Evolutionary conservation across 768 basidiomycete genomes (phyloP), one percentile per base, ranked within the genome.

Genomic region (Mycena olivaceomarginata): DNA sequence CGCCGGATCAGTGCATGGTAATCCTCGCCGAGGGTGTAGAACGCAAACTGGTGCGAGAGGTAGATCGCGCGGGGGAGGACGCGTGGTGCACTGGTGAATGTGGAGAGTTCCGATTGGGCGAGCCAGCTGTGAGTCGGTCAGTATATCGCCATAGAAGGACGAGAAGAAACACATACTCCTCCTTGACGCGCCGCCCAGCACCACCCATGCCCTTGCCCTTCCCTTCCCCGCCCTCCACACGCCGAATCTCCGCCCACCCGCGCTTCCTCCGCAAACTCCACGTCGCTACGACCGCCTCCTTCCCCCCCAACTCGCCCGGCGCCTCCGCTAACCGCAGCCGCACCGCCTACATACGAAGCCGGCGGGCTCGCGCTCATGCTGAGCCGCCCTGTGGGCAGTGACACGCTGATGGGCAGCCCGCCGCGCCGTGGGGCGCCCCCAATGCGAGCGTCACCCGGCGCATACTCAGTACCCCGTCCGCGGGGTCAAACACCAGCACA

Each of bases 21-120:
- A 79, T 97, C 93, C 77, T 94, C 92, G 15, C 92, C 92, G 0
- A 97, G 89, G 2, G 92, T 90, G 80, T 92, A 90, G 87, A 98
- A 98, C 13, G 93, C 88, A 82, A 98, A 96, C 76, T 98, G 96
- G 79, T 96, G 95, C 0, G 93, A 92, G 20, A 96, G 92, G 84
- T 98, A 98, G 41, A 98, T 89, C 0, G 95, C 89, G 0, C 93
- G 90, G 8, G 96, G 95, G 0, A 95, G 89, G 46, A 96, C 87
- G 2, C 84, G 87, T 0, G 89, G 86, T 1, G 93, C 91, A 5
- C 85, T 87, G 1, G 94, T 92, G 82, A 84, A 92, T 0, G 96
- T 96, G 65, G 94, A 94, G 5, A 98, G 90, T 82, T 98, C 97
- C 0, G 96, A 96, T 57, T 94, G 92, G 0, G 96, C 90, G 6